These are phyloP conservation scores for Ascochyta fabae DNA, from an alignment of 2,329 filamentous ascomycete species.

Conservation along the genomic window DNA sequence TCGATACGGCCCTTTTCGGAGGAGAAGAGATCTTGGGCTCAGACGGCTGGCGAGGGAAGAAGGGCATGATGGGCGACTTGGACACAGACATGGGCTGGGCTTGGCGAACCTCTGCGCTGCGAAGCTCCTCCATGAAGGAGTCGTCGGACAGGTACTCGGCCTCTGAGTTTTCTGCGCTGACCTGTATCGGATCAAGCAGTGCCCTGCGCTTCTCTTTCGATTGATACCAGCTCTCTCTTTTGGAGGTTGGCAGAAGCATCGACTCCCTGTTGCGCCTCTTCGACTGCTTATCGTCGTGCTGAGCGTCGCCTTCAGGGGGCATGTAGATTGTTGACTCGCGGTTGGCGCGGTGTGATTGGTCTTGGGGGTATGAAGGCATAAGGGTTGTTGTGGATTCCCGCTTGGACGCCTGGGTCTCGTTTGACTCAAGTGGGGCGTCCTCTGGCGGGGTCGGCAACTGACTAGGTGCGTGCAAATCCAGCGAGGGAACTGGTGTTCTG, in stretches of 20 bases:
- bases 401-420: conserved; percentile 15
- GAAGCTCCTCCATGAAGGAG: conserved; percentile 82
- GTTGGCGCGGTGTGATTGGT: conserved; percentile 35
- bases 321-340: conserved; percentile 43
- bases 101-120: conserved; percentile 80
- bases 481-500: conserved; percentile 32
- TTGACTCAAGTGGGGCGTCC: conserved; percentile 18
- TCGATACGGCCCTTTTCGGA: conserved; percentile 46
- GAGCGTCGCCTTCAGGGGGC: conserved; percentile 26
- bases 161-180: conserved; percentile 49
- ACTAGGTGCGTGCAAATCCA: conserved; percentile 26
- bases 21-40: conserved; percentile 29
- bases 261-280: conserved; percentile 39
- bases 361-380: conserved; percentile 23
- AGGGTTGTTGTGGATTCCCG: conserved; percentile 21
- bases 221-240: conserved; percentile 37
- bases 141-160: conserved; percentile 72
- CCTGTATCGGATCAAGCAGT: conserved; percentile 49
- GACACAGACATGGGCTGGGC: conserved; percentile 76
- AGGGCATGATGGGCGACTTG: conserved; percentile 80
- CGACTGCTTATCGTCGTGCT: conserved; percentile 23
- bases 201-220: conserved; percentile 49
- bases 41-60: conserved; percentile 55
- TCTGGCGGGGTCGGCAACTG: conserved; percentile 20
- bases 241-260: conserved; percentile 32